Conservation (phyloP, 176 grass and related monocot genomes). For the Lolium perenne region DNA sequence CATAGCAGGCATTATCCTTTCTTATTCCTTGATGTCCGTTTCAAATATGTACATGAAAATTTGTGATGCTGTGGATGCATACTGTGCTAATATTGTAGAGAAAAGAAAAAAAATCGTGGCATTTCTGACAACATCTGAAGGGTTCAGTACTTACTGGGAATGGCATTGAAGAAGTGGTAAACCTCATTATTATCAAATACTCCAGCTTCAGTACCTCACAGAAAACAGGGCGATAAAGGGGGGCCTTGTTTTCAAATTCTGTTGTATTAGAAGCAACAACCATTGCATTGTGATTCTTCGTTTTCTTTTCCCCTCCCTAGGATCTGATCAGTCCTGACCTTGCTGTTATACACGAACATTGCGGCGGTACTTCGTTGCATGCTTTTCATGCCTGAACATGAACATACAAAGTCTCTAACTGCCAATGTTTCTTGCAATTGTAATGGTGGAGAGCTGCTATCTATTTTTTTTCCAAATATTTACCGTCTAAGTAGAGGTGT, state of each 20-base stretch:
- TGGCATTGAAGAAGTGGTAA: constrained; percentile 91
- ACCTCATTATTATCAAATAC: constrained; percentile 78
- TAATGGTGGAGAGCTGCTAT: no score
- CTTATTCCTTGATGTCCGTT: not conserved
- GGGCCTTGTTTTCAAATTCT: constrained; percentile 37
- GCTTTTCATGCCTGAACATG: constrained; percentile 68
- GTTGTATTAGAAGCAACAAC: constrained; percentile 16
- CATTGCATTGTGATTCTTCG: constrained; percentile 48
- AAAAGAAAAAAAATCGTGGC: not conserved
- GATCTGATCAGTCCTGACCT: constrained; percentile 75
- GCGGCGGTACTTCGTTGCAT: constrained; percentile 83
- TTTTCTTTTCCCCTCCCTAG: constrained; percentile 58
- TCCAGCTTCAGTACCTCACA: constrained; percentile 80
- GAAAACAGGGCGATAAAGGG: constrained; percentile 65
- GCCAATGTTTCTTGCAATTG: no score
- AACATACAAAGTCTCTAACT: not conserved
- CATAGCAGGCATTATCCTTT: not conserved
- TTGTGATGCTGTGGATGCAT: not conserved
- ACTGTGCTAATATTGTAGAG: not conserved
- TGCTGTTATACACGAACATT: constrained; percentile 87
- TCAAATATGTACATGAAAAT: not conserved
- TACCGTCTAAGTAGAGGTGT: no score
- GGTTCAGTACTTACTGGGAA: constrained; percentile 72
- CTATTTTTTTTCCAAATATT: no score
- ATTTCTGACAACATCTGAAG: not conserved